Evolutionary conservation across 768 basidiomycete species (phyloP), one percentile per base, ranked within the genome.

Genomic region (Naganishia antarctica): DNA sequence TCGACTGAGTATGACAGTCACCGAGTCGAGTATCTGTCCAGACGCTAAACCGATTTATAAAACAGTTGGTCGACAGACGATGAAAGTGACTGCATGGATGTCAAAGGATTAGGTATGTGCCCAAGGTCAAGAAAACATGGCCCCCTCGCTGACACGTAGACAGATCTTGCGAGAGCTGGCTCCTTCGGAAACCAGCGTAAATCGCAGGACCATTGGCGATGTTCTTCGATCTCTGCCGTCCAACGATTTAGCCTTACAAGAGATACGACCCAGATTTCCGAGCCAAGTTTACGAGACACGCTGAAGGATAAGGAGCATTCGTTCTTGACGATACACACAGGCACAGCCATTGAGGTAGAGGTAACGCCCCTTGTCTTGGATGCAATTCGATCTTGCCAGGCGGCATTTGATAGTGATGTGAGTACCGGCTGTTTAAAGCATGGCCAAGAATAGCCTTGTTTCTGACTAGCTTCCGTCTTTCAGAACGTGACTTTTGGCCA

Each of bases 401-500:
- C 25, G 26, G 53, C 21, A 21, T 57, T 57, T 26, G 1, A 57
- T 25, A 8, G 25, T 21, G 23, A 21, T 6, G 53, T 57, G 23
- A 12, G 53, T 57, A 12, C 32, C 32, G 37, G 23, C 2, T 4
- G 37, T 12, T 9, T 41, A 9, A 12, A 13, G n/a, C 43, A 41
- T 13, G n/a, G 51, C 18, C 16, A 18, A 18, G 21, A 3, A 16
- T 13, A 7, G 31, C 21, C 18, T 15, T 2, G 23, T 41, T 25
- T 12, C 53, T 40, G 15, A 57, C n/a, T 40, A 1, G 12, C 23
- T 2, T 49, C 13, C 31, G 13, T 16, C 31, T 6, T 31, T 13
- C 53, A 57, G 53, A 34, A 57, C 53, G 11, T 57, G 53, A 57
- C 32, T 11, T 41, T 57, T 29, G 23, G 32, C 13, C 53, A 57